Evolutionary conservation across 768 basidiomycete genomes (phyloP).

Genomic region (Pisolithus tinctorius): DNA sequence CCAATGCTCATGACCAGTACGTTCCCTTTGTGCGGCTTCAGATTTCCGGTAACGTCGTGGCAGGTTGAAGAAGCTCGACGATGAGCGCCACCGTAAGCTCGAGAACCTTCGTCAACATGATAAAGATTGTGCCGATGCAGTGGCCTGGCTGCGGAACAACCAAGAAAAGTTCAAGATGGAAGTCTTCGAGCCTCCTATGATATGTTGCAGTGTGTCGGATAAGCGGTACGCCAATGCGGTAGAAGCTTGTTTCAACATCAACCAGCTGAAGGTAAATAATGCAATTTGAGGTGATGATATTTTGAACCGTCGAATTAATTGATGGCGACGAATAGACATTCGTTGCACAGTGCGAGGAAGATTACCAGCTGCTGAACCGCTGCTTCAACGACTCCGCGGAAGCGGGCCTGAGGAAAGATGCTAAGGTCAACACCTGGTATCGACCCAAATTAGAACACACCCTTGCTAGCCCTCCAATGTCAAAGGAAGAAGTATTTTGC

Average conservation of each 20-base stretch:
- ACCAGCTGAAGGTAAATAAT: slow-evolving; percentile 55
- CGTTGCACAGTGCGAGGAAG: slow-evolving; percentile 76
- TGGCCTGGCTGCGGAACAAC: slow-evolving; percentile 69
- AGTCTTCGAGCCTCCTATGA: slow-evolving; percentile 80
- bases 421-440: slow-evolving; percentile 63
- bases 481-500: slow-evolving; percentile 46
- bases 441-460: slow-evolving; percentile 35
- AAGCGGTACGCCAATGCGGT: slow-evolving; percentile 56
- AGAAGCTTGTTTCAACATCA: slow-evolving; percentile 59
- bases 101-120: slow-evolving; percentile 48
- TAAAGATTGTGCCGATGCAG: slow-evolving; percentile 52
- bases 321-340: slow-evolving; percentile 52
- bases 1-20: slow-evolving; percentile 24
- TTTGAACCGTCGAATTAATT: not conserved
- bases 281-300: not conserved
- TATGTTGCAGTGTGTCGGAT: slow-evolving; percentile 67
- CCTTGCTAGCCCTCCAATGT: slow-evolving; percentile 49
- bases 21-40: slow-evolving; percentile 1
- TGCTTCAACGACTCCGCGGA: slow-evolving; percentile 58
- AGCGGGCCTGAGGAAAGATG: slow-evolving; percentile 43
- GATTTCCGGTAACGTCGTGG: not conserved
- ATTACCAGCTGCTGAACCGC: slow-evolving; percentile 65
- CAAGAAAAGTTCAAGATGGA: slow-evolving; percentile 63
- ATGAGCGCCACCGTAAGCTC: slow-evolving; percentile 54
- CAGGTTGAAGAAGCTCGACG: slow-evolving; percentile 52